phyloP scores from a whole-genome alignment of 129 eudicot genomes.

The carrot (Daucus carota) region DH1_v3.0 NC_030383.2:40619501-40620000 shows the following conservation, averaged over 20 bases:
- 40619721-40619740: conserved; percentile 14
- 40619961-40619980: not conserved
- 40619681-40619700: conserved; percentile 19
- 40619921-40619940: not conserved
- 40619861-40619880: not conserved
- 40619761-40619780: conserved; percentile 21
- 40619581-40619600: conserved; percentile 4
- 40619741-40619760: conserved; percentile 6
- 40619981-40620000: not conserved
- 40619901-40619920: not conserved
- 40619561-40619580: not conserved
- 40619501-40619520: conserved; percentile 28
- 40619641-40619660: conserved; percentile 20
- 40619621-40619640: conserved; percentile 1
- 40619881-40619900: no score
- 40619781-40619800: conserved; percentile 1
- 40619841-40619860: not conserved
- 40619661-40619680: conserved; percentile 19
- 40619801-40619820: not conserved
- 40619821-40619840: not conserved
- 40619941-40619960: not conserved
- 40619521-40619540: conserved; percentile 26
- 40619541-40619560: conserved; percentile 14
- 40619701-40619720: conserved; percentile 9
- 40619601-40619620: conserved; percentile 13